Conservation (phyloP, 768 basidiomycete genomes). For the Hysterangium stoloniferum region DNA sequence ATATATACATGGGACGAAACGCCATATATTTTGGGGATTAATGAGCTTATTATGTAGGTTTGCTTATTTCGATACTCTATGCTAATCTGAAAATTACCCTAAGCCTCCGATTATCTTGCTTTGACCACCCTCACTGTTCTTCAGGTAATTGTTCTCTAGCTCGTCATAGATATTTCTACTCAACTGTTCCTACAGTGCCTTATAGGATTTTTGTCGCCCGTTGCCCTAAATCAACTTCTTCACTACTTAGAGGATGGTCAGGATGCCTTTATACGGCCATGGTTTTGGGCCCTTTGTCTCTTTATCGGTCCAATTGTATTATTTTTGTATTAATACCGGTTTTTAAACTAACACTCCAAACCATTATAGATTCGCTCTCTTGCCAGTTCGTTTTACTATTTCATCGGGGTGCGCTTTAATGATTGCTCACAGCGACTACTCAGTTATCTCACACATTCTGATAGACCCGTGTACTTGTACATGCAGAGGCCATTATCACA, state of each 20-base stretch:
- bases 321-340: slow-evolving; percentile 10
- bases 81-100: neutral
- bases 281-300: slow-evolving; percentile 25
- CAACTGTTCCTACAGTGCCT: slow-evolving; percentile 16
- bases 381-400: slow-evolving; percentile 34
- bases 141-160: neutral
- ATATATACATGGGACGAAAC: slow-evolving; percentile 29
- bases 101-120: slow-evolving; percentile 4
- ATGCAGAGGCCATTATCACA: slow-evolving; percentile 29
- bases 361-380: slow-evolving; percentile 23
- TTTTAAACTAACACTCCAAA: too few relatives aligned
- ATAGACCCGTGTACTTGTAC: slow-evolving; percentile 23
- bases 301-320: slow-evolving; percentile 18
- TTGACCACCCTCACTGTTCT: neutral
- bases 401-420: slow-evolving; percentile 23
- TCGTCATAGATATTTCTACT: too few relatives aligned
- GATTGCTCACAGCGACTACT: slow-evolving; percentile 24
- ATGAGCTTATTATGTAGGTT: slow-evolving; percentile 23
- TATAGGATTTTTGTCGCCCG: slow-evolving; percentile 22
- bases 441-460: slow-evolving; percentile 21
- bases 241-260: slow-evolving; percentile 26
- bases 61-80: neutral
- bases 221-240: slow-evolving; percentile 26
- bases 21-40: slow-evolving; percentile 41
- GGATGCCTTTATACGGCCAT: slow-evolving; percentile 24